These are phyloP conservation scores for Citrus medica DNA, from an alignment of 345 rosid species.

Conservation along the genomic window DNA sequence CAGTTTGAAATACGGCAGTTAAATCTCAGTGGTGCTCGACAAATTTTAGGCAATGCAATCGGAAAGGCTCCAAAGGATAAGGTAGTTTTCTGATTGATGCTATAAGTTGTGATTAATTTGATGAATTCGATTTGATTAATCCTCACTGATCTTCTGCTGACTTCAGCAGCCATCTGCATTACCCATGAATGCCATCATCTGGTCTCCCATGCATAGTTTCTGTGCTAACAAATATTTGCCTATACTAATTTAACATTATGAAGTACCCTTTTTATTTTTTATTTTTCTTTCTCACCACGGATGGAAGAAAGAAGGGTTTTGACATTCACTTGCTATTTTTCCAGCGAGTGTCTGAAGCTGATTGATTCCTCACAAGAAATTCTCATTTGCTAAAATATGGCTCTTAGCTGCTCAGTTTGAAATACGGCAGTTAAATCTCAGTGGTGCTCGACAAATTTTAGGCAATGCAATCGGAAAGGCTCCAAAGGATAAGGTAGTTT, in stretches of 20 bases:
- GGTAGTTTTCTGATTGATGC: slow-evolving; percentile 33
- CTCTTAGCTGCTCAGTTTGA: slow-evolving; percentile 91
- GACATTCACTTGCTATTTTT: too few species aligned
- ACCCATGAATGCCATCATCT: too few species aligned
- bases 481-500: slow-evolving; percentile 80
- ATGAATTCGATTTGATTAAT: not conserved
- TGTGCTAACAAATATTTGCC: too few species aligned
- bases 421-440: slow-evolving; percentile 76
- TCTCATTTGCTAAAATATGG: slow-evolving; percentile 89
- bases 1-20: slow-evolving; percentile 87
- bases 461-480: slow-evolving; percentile 90
- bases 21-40: slow-evolving; percentile 74
- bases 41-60: slow-evolving; percentile 77
- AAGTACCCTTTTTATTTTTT: too few species aligned
- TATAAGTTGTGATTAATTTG: not conserved
- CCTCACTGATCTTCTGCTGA: slow-evolving; percentile 10
- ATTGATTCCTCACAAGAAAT: slow-evolving; percentile 79
- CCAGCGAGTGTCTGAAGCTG: too few species aligned
- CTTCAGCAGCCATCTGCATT: too few species aligned
- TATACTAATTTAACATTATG: too few species aligned
- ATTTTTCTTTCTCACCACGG: too few species aligned
- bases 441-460: slow-evolving; percentile 66
- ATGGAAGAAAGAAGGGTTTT: too few species aligned
- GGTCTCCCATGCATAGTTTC: too few species aligned
- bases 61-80: slow-evolving; percentile 92